phyloP scores from a whole-genome alignment of 192 early-diverging fungal species.

The Diversispora eburnea region DNA sequence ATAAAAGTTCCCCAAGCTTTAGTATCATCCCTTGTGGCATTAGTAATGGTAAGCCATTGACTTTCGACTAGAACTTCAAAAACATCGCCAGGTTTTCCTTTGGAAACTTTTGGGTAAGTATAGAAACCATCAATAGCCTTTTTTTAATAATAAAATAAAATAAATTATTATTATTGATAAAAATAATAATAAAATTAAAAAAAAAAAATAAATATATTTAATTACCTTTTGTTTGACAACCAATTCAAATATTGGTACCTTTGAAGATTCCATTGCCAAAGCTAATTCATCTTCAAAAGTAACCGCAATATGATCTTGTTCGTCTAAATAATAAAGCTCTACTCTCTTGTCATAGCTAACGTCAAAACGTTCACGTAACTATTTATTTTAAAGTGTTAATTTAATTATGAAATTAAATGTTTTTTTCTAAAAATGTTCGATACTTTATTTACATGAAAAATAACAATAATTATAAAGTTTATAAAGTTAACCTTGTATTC shows the following conservation, averaged over 20 bases:
- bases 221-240: slow-evolving; percentile 8
- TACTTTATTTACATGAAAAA: background rate
- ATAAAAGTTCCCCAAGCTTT: slow-evolving; percentile 19
- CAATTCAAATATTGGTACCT: slow-evolving; percentile 7
- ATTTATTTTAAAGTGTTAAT: background rate
- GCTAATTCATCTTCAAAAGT: slow-evolving; percentile 15
- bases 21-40: slow-evolving; percentile 7
- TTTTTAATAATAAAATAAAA: background rate
- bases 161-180: background rate
- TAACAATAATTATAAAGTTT: background rate
- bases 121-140: background rate
- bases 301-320: slow-evolving; percentile 3
- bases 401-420: no score
- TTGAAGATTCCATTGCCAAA: background rate
- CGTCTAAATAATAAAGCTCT: slow-evolving; percentile 15
- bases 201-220: background rate
- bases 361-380: slow-evolving; percentile 19
- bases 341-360: slow-evolving; percentile 2
- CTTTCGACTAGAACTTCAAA: background rate
- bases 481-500: slow-evolving; percentile 6
- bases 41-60: background rate
- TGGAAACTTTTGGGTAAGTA: background rate
- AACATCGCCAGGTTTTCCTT: background rate
- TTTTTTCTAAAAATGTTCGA: background rate
- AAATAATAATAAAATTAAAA: background rate